These are phyloP conservation scores for Veloporphyrellus conicus DNA, from an alignment of 1,284 basidiomycete species.

Conservation along the genomic window DNA sequence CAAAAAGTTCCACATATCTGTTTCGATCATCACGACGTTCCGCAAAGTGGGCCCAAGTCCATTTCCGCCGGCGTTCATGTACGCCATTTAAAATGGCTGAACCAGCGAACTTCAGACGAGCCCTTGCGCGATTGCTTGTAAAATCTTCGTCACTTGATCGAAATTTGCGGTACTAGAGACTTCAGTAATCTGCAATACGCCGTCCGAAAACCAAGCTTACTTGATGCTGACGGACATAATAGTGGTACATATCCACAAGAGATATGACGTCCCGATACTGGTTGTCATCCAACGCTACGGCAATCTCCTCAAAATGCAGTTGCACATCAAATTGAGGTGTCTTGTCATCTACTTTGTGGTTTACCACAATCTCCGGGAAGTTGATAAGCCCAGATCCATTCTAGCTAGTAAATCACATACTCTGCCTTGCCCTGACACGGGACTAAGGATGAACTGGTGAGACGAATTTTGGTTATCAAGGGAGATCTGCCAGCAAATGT, in stretches of 20 bases:
- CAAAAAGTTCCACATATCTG: slow-evolving; percentile 84
- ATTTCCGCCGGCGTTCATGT: slow-evolving; percentile 78
- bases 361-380: slow-evolving; percentile 67
- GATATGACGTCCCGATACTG: slow-evolving; percentile 96
- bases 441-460: slow-evolving; percentile 95
- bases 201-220: slow-evolving; percentile 37
- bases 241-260: slow-evolving; percentile 95
- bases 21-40: slow-evolving; percentile 86
- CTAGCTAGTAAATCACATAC: slow-evolving; percentile 40
- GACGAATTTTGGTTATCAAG: slow-evolving; percentile 48
- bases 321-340: slow-evolving; percentile 87
- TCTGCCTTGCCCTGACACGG: slow-evolving; percentile 92
- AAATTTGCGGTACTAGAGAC: slow-evolving; percentile 73
- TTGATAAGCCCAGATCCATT: slow-evolving; percentile 3
- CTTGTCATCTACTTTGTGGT: slow-evolving; percentile 69
- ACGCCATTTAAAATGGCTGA: slow-evolving; percentile 83
- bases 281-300: slow-evolving; percentile 86
- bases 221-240: slow-evolving; percentile 88
- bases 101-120: slow-evolving; percentile 79
- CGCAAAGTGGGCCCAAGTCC: slow-evolving; percentile 92
- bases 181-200: slow-evolving; percentile 3
- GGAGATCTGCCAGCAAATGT: slow-evolving; percentile 55
- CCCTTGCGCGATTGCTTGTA: slow-evolving; percentile 61
- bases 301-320: slow-evolving; percentile 92
- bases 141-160: slow-evolving; percentile 66